Percentiles rank a stretch among this genome's conserved stretches.
These are phyloP conservation scores for Irpex rosettiformis DNA, from an alignment of 1,284 basidiomycete species.

Conservation along the genomic window DNA sequence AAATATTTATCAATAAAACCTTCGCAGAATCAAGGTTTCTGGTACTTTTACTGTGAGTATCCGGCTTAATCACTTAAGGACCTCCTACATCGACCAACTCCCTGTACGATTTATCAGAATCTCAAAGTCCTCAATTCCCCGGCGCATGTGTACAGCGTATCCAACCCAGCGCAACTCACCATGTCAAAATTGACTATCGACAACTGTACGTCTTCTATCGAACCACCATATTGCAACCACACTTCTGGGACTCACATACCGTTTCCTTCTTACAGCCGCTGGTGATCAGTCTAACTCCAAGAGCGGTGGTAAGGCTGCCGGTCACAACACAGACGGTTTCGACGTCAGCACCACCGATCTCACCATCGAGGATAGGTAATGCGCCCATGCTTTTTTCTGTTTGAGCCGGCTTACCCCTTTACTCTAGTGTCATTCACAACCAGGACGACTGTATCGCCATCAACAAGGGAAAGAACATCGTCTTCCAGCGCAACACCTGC, in stretches of 20 bases:
- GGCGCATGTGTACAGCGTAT: constrained; percentile 31
- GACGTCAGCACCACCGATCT: constrained; percentile 43
- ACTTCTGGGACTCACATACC: neutral
- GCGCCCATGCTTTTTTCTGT: constrained; percentile 3
- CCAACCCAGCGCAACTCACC: constrained; percentile 29
- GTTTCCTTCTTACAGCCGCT: constrained; percentile 24
- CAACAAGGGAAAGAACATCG: constrained; percentile 52
- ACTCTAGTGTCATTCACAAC: constrained; percentile 21
- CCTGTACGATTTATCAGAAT: constrained; percentile 21
- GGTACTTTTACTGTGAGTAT: constrained; percentile 41
- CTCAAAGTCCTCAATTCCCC: constrained; percentile 38
- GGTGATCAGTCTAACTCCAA: constrained; percentile 41
- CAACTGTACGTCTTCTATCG: constrained; percentile 28
- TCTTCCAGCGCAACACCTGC: constrained; percentile 52
- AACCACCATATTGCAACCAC: neutral
- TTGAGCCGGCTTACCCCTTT: neutral
- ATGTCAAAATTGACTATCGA: constrained; percentile 34
- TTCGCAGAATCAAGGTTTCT: constrained; percentile 47
- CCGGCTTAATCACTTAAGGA: neutral
- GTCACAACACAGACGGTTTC: constrained; percentile 52
- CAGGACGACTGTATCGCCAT: constrained; percentile 66
- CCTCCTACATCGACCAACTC: neutral
- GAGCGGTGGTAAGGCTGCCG: constrained; percentile 35
- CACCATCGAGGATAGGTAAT: constrained; percentile 36
- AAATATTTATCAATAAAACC: neutral